Conservation (phyloP, 805 yeast genomes). For the Saccharomyces eubayanus region DNA sequence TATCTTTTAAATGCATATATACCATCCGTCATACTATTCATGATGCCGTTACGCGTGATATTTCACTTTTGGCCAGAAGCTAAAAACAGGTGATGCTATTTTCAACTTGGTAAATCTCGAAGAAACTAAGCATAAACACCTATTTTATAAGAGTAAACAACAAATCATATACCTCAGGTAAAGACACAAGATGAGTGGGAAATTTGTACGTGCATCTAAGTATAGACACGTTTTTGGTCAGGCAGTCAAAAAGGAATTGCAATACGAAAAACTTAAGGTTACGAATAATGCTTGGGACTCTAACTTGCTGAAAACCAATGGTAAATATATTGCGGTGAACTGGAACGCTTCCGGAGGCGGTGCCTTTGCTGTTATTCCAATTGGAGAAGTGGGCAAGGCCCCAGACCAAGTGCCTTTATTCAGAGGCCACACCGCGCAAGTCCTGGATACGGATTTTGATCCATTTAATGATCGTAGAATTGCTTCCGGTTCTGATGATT, state of each 20-base stretch:
- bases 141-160: not conserved
- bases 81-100: not conserved
- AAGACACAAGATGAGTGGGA: constrained; percentile 45
- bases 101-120: not conserved
- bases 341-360: constrained; percentile 98
- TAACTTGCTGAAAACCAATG: constrained; percentile 78
- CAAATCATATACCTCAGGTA: not conserved
- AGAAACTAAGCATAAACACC: not conserved
- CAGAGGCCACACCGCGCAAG: constrained; percentile 93
- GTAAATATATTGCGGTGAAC: constrained; percentile 75
- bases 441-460: constrained; percentile 89
- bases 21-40: not conserved
- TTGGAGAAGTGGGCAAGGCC: constrained; percentile 77
- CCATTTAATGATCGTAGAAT: constrained; percentile 75
- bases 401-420: constrained; percentile 91
- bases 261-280: constrained; percentile 47
- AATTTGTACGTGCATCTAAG: constrained; percentile 93
- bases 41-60: not conserved
- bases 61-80: not conserved
- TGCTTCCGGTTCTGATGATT: constrained; percentile 77
- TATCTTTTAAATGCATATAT: not conserved
- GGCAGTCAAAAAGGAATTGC: constrained; percentile 47
- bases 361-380: constrained; percentile 89
- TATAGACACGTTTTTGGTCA: constrained; percentile 96
- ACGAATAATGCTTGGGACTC: constrained; percentile 96